These are phyloP conservation scores for Akebia trifoliata DNA, from an alignment of 164 flowering plant genomes.

Conservation along the genomic window DNA sequence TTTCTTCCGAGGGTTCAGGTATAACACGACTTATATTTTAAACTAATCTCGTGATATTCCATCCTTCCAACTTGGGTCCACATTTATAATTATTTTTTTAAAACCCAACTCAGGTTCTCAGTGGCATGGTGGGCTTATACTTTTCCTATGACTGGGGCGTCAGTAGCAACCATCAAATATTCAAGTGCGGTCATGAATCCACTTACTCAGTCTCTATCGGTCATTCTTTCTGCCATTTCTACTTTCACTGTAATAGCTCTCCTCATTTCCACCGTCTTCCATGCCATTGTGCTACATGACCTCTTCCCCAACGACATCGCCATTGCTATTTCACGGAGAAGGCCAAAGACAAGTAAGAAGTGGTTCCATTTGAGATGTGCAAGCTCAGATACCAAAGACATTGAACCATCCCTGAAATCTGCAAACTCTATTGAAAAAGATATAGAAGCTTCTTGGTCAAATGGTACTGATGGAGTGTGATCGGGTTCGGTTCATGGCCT, in stretches of 20 bases:
- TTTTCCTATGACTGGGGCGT: slow-evolving; percentile 76
- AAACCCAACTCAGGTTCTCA: slow-evolving; percentile 40
- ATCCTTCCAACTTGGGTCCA: too few species aligned
- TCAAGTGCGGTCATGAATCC: slow-evolving; percentile 41
- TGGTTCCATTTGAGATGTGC: slow-evolving; percentile 41
- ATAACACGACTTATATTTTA: background rate
- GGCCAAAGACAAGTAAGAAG: slow-evolving; percentile 33
- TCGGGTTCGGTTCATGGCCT: too few species aligned
- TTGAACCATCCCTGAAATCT: slow-evolving; percentile 33
- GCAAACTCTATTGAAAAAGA: slow-evolving; percentile 26
- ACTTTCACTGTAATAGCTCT: slow-evolving; percentile 52
- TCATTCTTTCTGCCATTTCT: slow-evolving; percentile 40
- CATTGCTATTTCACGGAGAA: slow-evolving; percentile 63
- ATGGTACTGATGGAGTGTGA: too few species aligned
- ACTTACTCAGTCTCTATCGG: slow-evolving; percentile 38
- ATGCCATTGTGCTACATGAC: slow-evolving; percentile 66
- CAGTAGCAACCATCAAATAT: slow-evolving; percentile 66
- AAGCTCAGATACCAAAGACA: slow-evolving; percentile 39
- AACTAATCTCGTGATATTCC: slow-evolving; percentile 2
- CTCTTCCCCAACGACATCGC: slow-evolving; percentile 92
- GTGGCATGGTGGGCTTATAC: slow-evolving; percentile 87
- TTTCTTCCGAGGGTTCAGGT: slow-evolving; percentile 80
- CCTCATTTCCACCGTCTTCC: slow-evolving; percentile 55
- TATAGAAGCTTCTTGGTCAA: slow-evolving; percentile 36
- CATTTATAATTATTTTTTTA: background rate